Base-by-base conservation (phyloP, 441 rosid genomes). In the Kokia cookei region DNA sequence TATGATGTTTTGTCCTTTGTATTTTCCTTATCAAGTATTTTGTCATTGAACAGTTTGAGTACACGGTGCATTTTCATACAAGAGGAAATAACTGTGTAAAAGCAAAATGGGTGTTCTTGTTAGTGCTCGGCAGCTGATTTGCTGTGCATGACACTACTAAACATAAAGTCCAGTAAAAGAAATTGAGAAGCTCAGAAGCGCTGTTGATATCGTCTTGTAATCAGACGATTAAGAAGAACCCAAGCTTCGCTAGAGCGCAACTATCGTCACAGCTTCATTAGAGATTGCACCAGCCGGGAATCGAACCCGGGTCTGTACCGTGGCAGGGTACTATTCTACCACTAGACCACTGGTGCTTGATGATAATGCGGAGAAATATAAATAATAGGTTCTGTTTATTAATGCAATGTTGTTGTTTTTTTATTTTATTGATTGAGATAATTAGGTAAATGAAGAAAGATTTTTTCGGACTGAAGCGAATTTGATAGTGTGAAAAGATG, bases 311-410 rank as follows among this genome's bases (percentile, higher is more conserved):
- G 91, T 85, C 96, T 85, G 76, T 76, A 84, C 88, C 85, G 89
- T 89, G 89, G 94, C 91, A 93, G 91, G 88, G 87, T 86, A 88
- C 82, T 85, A 87, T 83, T 86, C 88, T 82, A 84, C 97, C 92
- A 89, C 96, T 86, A 86, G 90, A 10, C 26, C 26, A 24, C 26
- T 24, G 26, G 26, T 40, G 45, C 45, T 43, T 9, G 48, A n/a
- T 35, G 8, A 5, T 35, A 6, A 1, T 1, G 40, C 0, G 7
- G 2, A 35, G 40, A 35, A 35, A 5, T 35, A 35, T 1, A 35
- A 5, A 0, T 0, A 6, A 6, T 5, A 6, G 0, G 0, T 35
- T 5, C 7, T 35, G 40, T 35, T 5, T 6, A 35, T n/a, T n/a
- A n/a, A n/a, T n/a, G n/a, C 35, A 32, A 32, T 32, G 35, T 32